Percentiles rank a stretch among this genome's conserved stretches.
Conservation (phyloP, 2,329 filamentous ascomycete species). For the Dryadomyces quercus-mongolicae region DNA sequence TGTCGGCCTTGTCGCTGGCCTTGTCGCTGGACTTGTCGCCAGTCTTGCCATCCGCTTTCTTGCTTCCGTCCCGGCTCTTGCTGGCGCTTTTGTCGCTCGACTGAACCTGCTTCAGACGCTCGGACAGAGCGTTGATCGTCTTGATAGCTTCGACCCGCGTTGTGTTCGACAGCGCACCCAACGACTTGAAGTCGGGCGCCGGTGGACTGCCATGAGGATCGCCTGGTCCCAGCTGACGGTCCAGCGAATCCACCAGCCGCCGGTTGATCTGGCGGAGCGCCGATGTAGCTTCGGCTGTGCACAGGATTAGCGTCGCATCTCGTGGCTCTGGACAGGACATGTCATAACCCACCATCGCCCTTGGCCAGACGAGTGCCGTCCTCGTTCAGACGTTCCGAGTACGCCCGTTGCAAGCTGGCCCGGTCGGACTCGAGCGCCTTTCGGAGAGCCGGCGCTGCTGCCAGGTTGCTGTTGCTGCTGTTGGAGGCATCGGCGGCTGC, state of each 20-base stretch:
- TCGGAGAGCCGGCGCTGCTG: constrained; percentile 4
- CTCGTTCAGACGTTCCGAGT: constrained; percentile 27
- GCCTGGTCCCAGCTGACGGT: constrained; percentile 24
- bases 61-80: not conserved
- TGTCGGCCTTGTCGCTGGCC: not conserved
- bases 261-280: constrained; percentile 28
- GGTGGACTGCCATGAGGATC: constrained; percentile 13
- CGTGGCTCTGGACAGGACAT: not conserved
- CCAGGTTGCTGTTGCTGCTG: too few species aligned
- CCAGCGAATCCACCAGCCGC: constrained; percentile 29
- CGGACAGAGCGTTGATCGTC: constrained; percentile 35
- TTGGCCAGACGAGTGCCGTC: constrained; percentile 29
- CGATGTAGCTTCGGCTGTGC: constrained; percentile 24
- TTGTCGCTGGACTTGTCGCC: not conserved
- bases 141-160: constrained; percentile 35
- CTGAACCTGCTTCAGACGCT: constrained; percentile 13
- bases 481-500: not conserved
- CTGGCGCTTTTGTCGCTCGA: too few species aligned
- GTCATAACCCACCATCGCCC: constrained; percentile 32
- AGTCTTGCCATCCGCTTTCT: too few species aligned
- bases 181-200: constrained; percentile 30
- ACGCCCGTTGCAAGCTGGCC: constrained; percentile 28
- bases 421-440: constrained; percentile 27
- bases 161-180: constrained; percentile 33
- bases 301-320: constrained; percentile 2